These are phyloP conservation scores for Suhomyces emberorum DNA, from an alignment of 805 yeast species.

Conservation along the genomic window DNA sequence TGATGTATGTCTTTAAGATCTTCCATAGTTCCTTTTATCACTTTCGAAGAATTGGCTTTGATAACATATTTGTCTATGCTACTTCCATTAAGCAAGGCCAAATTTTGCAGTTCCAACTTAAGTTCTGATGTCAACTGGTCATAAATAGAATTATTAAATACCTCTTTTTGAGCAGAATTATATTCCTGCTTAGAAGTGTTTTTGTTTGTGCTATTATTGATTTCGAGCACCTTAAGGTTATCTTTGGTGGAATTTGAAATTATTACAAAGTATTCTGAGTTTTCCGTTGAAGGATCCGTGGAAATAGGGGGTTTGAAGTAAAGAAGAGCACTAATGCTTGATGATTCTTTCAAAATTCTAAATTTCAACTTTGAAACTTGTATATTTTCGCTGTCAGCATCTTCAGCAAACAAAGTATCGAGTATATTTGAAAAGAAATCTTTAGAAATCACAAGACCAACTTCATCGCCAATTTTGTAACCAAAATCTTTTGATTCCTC, in stretches of 20 bases:
- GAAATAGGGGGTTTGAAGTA: not conserved
- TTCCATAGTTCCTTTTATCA: constrained; percentile 1
- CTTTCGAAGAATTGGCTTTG: not conserved
- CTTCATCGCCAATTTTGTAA: not conserved
- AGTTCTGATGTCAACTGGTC: not conserved
- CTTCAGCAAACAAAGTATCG: not conserved
- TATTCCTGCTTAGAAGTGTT: too few species aligned
- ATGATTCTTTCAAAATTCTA: too few species aligned
- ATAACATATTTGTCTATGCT: not conserved
- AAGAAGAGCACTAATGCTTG: not conserved
- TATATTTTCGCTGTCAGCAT: not conserved
- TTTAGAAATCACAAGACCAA: not conserved
- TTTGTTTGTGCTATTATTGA: too few species aligned
- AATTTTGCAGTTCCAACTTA: not conserved
- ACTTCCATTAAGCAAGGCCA: not conserved
- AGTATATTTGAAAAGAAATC: not conserved
- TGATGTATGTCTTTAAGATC: constrained; percentile 1
- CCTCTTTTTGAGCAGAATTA: too few species aligned
- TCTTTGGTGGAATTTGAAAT: not conserved
- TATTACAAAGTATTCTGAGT: constrained; percentile 26
- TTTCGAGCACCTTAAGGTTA: not conserved
- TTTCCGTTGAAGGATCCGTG: not conserved
- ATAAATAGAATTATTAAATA: too few species aligned
- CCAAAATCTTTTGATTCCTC: not conserved
- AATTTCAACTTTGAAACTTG: not conserved